phyloP scores from a whole-genome alignment of 2,329 filamentous ascomycete species.

The Trichophyton verrucosum region DNA sequence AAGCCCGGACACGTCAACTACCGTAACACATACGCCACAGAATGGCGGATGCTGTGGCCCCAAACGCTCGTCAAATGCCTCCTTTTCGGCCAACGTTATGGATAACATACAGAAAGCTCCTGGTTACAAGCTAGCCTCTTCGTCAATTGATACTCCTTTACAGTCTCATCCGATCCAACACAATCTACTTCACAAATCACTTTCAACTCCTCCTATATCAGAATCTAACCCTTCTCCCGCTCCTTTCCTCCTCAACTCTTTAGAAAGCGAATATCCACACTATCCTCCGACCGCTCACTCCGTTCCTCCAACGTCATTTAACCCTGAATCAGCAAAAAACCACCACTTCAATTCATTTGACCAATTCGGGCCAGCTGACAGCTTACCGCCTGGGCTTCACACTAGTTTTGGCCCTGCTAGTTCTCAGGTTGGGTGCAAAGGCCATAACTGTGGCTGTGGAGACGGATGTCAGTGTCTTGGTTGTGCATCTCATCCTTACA shows the following conservation, averaged over 20 bases:
- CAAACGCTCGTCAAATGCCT: background rate
- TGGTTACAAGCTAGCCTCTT: background rate
- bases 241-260: background rate
- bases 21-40: background rate
- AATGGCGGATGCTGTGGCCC: background rate
- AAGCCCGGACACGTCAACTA: background rate
- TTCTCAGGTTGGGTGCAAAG: constrained; percentile 8
- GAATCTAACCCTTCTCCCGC: background rate
- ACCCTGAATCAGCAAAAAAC: background rate
- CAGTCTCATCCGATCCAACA: background rate
- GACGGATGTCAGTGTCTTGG: constrained; percentile 36
- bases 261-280: background rate
- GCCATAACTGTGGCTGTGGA: constrained; percentile 32
- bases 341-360: background rate
- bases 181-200: background rate
- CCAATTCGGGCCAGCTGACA: background rate
- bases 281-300: background rate
- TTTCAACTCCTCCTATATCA: background rate
- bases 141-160: background rate
- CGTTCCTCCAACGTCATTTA: background rate
- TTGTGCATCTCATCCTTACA: constrained; percentile 36
- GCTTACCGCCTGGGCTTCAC: background rate
- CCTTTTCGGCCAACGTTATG: too few species aligned
- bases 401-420: background rate
- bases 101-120: background rate